Percentiles rank a stretch among this genome's conserved stretches.
phyloP scores from a whole-genome alignment of 768 basidiomycete genomes.

The Psilocybe sp. region DNA sequence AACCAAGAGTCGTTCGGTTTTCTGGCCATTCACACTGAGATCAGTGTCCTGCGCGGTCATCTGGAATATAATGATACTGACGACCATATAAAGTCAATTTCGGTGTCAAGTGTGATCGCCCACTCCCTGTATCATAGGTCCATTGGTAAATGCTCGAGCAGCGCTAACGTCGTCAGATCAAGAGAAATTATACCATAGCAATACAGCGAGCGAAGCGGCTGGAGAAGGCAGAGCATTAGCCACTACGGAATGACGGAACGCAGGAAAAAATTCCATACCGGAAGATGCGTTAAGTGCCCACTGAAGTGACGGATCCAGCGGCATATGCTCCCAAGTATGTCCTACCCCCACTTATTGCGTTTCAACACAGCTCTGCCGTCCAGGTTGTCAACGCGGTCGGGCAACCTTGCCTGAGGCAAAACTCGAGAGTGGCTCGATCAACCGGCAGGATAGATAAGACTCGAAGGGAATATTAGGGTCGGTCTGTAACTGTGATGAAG shows the following conservation, averaged over 20 bases:
- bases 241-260: neutral
- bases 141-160: neutral
- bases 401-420: no score
- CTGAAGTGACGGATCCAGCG: neutral
- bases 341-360: neutral
- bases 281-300: conserved; percentile 10
- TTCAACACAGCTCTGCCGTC: neutral
- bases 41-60: neutral
- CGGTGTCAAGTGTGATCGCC: conserved; percentile 26
- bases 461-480: no score
- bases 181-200: conserved; percentile 5
- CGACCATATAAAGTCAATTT: conserved; percentile 29
- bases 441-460: no score
- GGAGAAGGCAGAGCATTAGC: neutral
- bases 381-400: no score
- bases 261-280: conserved; percentile 10
- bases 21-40: conserved; percentile 8
- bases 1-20: conserved; percentile 26
- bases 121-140: conserved; percentile 20
- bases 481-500: no score
- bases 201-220: conserved; percentile 1
- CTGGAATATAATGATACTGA: conserved; percentile 8
- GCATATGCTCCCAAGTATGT: neutral
- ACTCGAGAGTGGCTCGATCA: no score
- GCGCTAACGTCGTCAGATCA: neutral